Percentiles rank a stretch among this genome's conserved stretches.
Evolutionary conservation across 331 rosid genomes (phyloP).

Genomic region (Quercus lobata): DNA sequence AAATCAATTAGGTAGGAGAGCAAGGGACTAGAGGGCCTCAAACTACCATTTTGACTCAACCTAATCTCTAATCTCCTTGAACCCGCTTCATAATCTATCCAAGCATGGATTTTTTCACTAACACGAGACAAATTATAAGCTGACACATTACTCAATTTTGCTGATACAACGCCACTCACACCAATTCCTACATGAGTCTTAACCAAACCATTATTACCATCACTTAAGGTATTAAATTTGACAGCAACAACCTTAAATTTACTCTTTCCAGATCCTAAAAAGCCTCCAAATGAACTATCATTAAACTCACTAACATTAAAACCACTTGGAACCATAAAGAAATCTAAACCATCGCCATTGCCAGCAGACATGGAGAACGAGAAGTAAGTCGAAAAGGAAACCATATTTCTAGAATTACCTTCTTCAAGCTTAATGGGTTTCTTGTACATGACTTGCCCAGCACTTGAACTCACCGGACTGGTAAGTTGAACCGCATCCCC

Average conservation of each 20-base stretch:
- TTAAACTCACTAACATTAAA: conserved; percentile 40
- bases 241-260: conserved; percentile 36
- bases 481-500: conserved; percentile 54
- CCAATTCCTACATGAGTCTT: conserved; percentile 49
- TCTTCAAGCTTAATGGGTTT: conserved; percentile 60
- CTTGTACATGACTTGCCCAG: conserved; percentile 58
- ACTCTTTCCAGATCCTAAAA: conserved; percentile 29
- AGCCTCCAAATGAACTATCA: conserved; percentile 41
- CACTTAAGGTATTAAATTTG: conserved; percentile 39
- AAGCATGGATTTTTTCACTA: conserved; percentile 48
- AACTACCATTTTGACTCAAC: conserved; percentile 41
- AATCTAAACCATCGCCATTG: conserved; percentile 60
- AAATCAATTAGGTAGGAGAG: conserved; percentile 59
- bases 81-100: conserved; percentile 88
- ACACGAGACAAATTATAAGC: conserved; percentile 25
- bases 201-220: conserved; percentile 29
- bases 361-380: conserved; percentile 52
- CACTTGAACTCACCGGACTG: conserved; percentile 34
- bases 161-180: conserved; percentile 46
- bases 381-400: conserved; percentile 72
- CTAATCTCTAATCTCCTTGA: conserved; percentile 64
- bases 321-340: conserved; percentile 63
- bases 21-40: conserved; percentile 60
- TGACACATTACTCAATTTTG: conserved; percentile 39
- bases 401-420: conserved; percentile 49